Conservation (phyloP, 371 early-diverging fungal genomes). For the Coemansia sp. region DNA sequence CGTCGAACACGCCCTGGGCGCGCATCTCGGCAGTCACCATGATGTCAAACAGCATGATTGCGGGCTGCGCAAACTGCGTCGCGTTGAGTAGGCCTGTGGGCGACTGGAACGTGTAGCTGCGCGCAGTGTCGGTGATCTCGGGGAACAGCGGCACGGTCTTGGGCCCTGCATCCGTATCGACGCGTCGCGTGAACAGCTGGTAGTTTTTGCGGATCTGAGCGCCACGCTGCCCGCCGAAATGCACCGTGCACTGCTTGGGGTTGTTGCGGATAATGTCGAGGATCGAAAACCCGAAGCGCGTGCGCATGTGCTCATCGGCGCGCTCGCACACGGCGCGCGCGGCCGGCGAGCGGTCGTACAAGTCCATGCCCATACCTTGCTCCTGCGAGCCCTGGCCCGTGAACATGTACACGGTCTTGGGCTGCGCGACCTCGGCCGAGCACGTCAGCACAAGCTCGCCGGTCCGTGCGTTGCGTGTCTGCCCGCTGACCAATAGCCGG, state of each 20-base stretch:
- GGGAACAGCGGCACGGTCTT: conserved; percentile 83
- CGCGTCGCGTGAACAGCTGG: conserved; percentile 86
- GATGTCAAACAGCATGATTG: conserved; percentile 90
- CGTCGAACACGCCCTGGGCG: conserved; percentile 80
- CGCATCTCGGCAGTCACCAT: conserved; percentile 92
- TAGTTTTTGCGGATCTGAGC: conserved; percentile 87
- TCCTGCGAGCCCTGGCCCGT: conserved; percentile 98
- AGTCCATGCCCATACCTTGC: conserved; percentile 94
- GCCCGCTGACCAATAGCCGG: conserved; percentile 84
- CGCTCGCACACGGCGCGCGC: conserved; percentile 91
- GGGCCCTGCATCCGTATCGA: conserved; percentile 67
- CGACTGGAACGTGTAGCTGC: conserved; percentile 86
- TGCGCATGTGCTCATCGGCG: conserved; percentile 86
- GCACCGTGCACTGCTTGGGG: conserved; percentile 85
- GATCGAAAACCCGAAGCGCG: conserved; percentile 90
- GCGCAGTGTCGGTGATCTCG: conserved; percentile 78
- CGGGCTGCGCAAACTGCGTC: conserved; percentile 97
- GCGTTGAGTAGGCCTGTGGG: conserved; percentile 90
- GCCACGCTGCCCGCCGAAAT: conserved; percentile 95
- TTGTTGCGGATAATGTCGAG: conserved; percentile 91
- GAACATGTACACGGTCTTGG: conserved; percentile 89
- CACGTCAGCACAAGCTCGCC: conserved; percentile 83
- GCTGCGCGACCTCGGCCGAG: conserved; percentile 90
- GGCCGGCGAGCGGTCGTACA: conserved; percentile 82
- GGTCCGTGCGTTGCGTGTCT: conserved; percentile 78